phyloP scores from a whole-genome alignment of 1,139 yeast genomes.

The Scheffersomyces cryptocercus region DNA sequence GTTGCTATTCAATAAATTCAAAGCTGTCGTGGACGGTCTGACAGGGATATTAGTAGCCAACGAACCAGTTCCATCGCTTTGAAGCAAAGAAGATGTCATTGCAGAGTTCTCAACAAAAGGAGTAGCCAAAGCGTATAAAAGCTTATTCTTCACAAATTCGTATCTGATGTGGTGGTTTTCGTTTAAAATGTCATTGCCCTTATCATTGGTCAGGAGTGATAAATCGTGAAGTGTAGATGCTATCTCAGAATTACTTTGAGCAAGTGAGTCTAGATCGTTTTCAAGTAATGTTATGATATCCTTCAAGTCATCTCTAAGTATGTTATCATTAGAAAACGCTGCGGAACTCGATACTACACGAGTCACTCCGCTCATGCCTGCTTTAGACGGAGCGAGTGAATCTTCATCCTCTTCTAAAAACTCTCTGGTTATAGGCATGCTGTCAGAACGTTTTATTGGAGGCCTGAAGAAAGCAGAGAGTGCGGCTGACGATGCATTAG shows the following conservation, averaged over 20 bases:
- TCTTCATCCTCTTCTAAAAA: neutral
- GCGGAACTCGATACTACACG: conserved; percentile 1
- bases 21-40: conserved; percentile 30
- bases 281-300: conserved; percentile 49
- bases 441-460: conserved; percentile 35
- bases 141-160: conserved; percentile 48
- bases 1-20: conserved; percentile 22
- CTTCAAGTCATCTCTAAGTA: conserved; percentile 38
- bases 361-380: neutral
- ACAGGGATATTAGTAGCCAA: conserved; percentile 13
- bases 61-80: conserved; percentile 11
- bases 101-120: conserved; percentile 66
- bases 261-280: conserved; percentile 27
- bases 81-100: conserved; percentile 41
- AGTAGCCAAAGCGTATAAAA: conserved; percentile 69
- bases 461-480: conserved; percentile 58
- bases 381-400: neutral
- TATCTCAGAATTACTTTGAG: conserved; percentile 35
- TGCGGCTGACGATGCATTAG: conserved; percentile 66
- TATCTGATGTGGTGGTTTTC: conserved; percentile 26
- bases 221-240: conserved; percentile 60
- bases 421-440: conserved; percentile 29
- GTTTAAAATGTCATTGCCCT: conserved; percentile 15
- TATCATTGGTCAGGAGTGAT: conserved; percentile 36
- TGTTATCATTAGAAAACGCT: conserved; percentile 12